These are phyloP conservation scores for Apiosordaria backusii DNA, from an alignment of 495 filamentous ascomycete species.

Conservation along the genomic window DNA sequence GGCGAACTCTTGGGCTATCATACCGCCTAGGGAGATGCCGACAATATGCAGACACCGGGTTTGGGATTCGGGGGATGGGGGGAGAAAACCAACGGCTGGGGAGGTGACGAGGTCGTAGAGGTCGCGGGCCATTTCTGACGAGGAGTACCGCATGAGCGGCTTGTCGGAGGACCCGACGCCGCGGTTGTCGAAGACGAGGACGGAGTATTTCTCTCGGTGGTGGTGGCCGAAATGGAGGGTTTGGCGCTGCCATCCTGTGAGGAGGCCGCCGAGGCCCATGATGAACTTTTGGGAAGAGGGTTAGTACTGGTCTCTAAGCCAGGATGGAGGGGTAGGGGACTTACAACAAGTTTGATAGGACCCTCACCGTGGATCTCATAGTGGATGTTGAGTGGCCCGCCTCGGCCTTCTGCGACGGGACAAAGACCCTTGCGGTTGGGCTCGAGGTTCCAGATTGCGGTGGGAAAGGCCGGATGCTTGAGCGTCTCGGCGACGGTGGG, in stretches of 20 bases:
- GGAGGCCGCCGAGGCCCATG: constrained; percentile 61
- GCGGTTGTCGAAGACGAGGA: constrained; percentile 73
- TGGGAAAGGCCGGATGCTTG: constrained; percentile 45
- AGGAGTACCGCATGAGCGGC: constrained; percentile 66
- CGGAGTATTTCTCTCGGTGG: constrained; percentile 61
- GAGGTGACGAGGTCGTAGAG: constrained; percentile 63
- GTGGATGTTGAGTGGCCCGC: constrained; percentile 65
- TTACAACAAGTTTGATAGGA: constrained; percentile 64
- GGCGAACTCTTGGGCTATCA: constrained; percentile 83
- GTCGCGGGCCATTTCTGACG: constrained; percentile 73
- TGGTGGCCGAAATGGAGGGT: constrained; percentile 72
- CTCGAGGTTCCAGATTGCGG: constrained; percentile 59
- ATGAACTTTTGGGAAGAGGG: constrained; percentile 47
- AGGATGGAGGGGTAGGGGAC: constrained; percentile 35
- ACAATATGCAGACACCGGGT: constrained; percentile 60
- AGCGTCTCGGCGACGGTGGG: constrained; percentile 40
- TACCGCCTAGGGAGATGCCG: constrained; percentile 76
- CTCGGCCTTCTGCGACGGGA: constrained; percentile 60
- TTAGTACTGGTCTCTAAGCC: constrained; percentile 15
- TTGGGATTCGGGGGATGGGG: constrained; percentile 17
- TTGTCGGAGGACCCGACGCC: constrained; percentile 77
- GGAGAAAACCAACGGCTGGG: constrained; percentile 58
- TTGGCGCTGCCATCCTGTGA: constrained; percentile 70
- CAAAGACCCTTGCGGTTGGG: constrained; percentile 54
- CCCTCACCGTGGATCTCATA: constrained; percentile 80